Base-by-base conservation (phyloP, 192 early-diverging fungal genomes). In the Dissophora ornata region DNA sequence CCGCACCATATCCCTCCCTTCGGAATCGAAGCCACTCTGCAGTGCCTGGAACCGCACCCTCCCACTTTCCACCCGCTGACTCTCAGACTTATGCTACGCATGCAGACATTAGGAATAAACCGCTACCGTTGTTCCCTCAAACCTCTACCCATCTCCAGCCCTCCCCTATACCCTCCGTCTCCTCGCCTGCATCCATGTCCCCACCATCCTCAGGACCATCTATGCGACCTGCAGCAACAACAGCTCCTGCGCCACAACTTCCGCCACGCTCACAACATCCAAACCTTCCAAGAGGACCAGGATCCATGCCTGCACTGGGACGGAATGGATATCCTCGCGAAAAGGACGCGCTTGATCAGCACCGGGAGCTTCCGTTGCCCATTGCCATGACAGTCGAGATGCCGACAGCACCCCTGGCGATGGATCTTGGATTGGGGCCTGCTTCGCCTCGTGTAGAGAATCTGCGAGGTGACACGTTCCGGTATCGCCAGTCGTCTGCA, bases 361-460 rank as follows among this genome's bases (percentile, higher is more conserved):
- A 22, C 13, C 18, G 32, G 29, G 42, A 33, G 11, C 40, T 64
- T 13, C 69, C 51, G 2, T 38, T 57, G 19, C 69, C 69, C n/a
- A 21, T 57, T 25, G 12, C 38, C 9, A 16, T 73, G 9, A 5
- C 38, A 0, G 46, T 58, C 4, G 60, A 73, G 41, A 33, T 40
- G 4, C 60, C 69, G 4, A 64, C 69, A 44, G 69, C 69, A 12
- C 69, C 69, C 4, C 22, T 21, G 0, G 69, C 69, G n/a, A 61
- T 73, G 2, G 61, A 73, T 46, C 46, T 73, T 15, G 69, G 69
- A 19, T 15, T 58, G 8, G 61, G 69, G 4, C 47, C 61, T 24
- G 54, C 69, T 0, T 73, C 69, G 6, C 69, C 69, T 2, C 24
- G 22, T 16, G 34, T 34, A 26, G 18, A 5, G 9, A n/a, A 36